Percentiles rank a stretch among this genome's conserved stretches.
These are phyloP conservation scores for Umbelopsis sp. DNA, from an alignment of 371 early-diverging fungal species.

Conservation along the genomic window DNA sequence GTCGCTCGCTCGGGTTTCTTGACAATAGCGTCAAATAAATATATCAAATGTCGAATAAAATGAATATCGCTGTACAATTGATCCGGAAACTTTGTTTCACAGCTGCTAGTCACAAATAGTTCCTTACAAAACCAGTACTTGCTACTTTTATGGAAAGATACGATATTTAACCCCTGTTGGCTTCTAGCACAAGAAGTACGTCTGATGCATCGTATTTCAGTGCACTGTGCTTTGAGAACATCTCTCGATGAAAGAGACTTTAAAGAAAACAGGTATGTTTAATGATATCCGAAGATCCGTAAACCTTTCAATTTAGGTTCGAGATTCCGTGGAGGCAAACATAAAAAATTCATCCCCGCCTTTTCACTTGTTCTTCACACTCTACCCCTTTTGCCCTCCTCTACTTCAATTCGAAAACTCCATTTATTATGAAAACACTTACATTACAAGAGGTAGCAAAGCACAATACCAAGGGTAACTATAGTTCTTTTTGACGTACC, in stretches of 20 bases:
- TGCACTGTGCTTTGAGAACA: too few relatives aligned
- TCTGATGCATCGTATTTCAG: too few relatives aligned
- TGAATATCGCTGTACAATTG: neutral
- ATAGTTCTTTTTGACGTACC: neutral
- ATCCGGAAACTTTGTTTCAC: constrained; percentile 6
- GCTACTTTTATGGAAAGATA: neutral
- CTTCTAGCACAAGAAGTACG: too few relatives aligned
- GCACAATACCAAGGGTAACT: constrained; percentile 62
- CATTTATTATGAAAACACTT: constrained; percentile 30
- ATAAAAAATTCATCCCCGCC: neutral
- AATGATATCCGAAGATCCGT: too few relatives aligned
- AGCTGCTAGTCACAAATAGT: neutral
- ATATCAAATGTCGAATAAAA: neutral
- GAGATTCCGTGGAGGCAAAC: neutral
- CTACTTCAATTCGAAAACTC: neutral
- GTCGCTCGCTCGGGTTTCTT: too few relatives aligned
- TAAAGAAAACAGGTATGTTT: too few relatives aligned
- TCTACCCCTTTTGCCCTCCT: neutral
- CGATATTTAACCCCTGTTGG: too few relatives aligned
- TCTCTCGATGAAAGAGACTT: too few relatives aligned
- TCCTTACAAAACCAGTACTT: neutral
- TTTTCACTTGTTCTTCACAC: neutral
- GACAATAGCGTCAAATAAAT: too few relatives aligned
- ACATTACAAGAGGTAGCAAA: constrained; percentile 65
- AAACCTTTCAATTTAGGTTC: neutral